Evolutionary conservation across 495 filamentous ascomycete genomes (phyloP).

Genomic region (Evansstolkia leycettana): DNA sequence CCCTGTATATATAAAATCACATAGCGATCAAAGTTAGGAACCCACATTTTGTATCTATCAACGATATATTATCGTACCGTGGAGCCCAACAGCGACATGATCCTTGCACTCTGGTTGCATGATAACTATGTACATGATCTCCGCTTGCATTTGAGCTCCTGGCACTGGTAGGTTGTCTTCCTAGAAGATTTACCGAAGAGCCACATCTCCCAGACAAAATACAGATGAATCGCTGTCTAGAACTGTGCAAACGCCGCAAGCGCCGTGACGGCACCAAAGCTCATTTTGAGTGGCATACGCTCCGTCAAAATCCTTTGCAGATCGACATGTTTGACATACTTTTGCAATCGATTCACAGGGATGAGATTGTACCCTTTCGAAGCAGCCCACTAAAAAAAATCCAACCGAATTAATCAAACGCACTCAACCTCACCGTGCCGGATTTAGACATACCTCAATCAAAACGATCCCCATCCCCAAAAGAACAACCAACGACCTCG

Average conservation of each 20-base stretch:
- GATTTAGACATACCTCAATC: constrained; percentile 57
- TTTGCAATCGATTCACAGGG: constrained; percentile 45
- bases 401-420: constrained; percentile 1
- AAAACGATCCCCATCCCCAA: constrained; percentile 58
- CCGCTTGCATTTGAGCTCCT: too few species aligned
- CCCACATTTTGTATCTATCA: too few species aligned
- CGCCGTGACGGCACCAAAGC: constrained; percentile 65
- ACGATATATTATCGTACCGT: too few species aligned
- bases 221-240: too few species aligned
- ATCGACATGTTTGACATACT: constrained; percentile 44
- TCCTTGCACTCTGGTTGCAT: too few species aligned
- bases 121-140: too few species aligned
- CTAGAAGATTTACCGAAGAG: too few species aligned
- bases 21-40: neutral
- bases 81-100: neutral
- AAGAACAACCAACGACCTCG: constrained; percentile 57
- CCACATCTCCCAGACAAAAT: too few species aligned
- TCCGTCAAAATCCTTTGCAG: constrained; percentile 48
- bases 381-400: constrained; percentile 47
- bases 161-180: too few species aligned
- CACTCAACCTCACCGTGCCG: neutral
- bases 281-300: constrained; percentile 65
- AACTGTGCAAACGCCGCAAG: constrained; percentile 59
- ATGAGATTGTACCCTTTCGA: constrained; percentile 64
- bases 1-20: constrained; percentile 2